Evolutionary conservation across 345 rosid species (phyloP), one percentile per base, ranked within the genome.

Genomic region (Pistacia vera): DNA sequence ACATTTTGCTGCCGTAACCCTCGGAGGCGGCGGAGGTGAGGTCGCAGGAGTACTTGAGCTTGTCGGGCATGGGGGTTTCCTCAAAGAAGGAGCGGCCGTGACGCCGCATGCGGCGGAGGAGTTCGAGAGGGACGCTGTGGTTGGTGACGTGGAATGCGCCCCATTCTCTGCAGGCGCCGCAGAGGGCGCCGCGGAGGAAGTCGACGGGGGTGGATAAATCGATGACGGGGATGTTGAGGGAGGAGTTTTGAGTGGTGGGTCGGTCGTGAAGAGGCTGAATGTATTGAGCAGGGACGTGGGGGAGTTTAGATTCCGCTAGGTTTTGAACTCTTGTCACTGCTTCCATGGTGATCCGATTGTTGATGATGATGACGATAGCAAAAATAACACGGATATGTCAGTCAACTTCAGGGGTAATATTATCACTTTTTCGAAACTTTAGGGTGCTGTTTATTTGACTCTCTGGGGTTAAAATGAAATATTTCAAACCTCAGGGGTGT

Each of bases 1-100:
- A 87, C 99, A 93, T 89, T 38, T 89, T 88, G 77, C 93, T 91
- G 0, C 97, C 97, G 11, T 93, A 95, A 0, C 99, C 99, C 68
- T 95, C 87, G 5, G 97, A 86, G 13, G 98, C 97, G 16, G 93
- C 78, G 54, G 89, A 86, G 73, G 51, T 83, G 16, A 92, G 83
- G 36, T 86, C 89, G 64, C 98, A 93, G 8, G 94, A 88, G 79
- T 95, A 93, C 3, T 72, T 74, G 71, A 95, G 92, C 86, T 95
- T 95, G 9, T 88, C 92, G 52, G 88, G 82, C 59, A 87, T 63
- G 1, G 93, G 81, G 71, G 65, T 77, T 30, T 88, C 88, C 14
- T 85, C 77, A 80, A 93, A 95, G 87, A 95, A 95, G 35, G 90
- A 81, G 33, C 65, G 72, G 3, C 86, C 90, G 0, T 83, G 74